Conservation (phyloP, 1,284 basidiomycete species). For the Heterobasidion irregulare region DNA sequence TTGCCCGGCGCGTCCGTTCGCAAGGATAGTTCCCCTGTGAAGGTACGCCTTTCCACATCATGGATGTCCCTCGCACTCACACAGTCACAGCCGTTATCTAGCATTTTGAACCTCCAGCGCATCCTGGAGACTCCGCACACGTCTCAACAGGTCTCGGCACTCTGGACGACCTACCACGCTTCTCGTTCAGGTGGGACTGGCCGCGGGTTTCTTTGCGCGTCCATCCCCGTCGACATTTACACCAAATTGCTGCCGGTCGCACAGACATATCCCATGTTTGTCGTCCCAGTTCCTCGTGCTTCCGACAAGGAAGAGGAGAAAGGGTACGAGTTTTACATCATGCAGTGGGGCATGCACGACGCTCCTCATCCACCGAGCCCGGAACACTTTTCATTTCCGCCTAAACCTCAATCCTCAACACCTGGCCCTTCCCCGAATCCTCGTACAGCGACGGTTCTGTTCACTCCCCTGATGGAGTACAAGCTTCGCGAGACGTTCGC, state of each 20-base stretch:
- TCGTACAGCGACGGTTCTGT: constrained; percentile 66
- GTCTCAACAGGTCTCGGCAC: constrained; percentile 59
- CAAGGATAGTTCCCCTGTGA: constrained; percentile 64
- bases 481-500: constrained; percentile 84
- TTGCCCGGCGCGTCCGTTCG: constrained; percentile 23
- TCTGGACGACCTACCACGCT: constrained; percentile 89
- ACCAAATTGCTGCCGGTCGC: constrained; percentile 58
- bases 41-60: constrained; percentile 30
- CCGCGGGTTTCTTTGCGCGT: constrained; percentile 76
- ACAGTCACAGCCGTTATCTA: constrained; percentile 58
- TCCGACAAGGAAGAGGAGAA: constrained; percentile 25
- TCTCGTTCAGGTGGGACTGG: constrained; percentile 71
- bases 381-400: constrained; percentile 30
- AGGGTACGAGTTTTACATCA: constrained; percentile 81
- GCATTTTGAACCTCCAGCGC: constrained; percentile 72
- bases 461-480: constrained; percentile 94
- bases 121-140: constrained; percentile 67
- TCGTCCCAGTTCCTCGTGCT: constrained; percentile 66
- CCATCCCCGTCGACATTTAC: constrained; percentile 70
- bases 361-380: constrained; percentile 42
- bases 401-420: constrained; percentile 20
- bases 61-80: not conserved
- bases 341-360: constrained; percentile 81
- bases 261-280: constrained; percentile 64
- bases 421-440: constrained; percentile 29